Base-by-base conservation (phyloP, 139 green algal species). In the Picochlorum costavermella region DNA sequence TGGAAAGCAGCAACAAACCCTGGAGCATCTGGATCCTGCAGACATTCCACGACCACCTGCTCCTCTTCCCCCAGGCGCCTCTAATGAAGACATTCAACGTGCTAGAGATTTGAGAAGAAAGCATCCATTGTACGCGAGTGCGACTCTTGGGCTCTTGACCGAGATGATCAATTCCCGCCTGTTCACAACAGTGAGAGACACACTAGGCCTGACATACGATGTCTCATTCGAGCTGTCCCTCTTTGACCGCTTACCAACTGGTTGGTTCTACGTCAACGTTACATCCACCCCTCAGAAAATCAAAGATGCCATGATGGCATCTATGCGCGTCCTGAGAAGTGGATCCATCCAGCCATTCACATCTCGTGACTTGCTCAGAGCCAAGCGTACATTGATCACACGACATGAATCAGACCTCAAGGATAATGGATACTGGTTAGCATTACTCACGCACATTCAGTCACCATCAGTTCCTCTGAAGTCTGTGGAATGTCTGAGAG, bases 131-230 rank as follows among this genome's bases (percentile, higher is more conserved):
- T 98, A 90, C 69, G 71, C 84, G 8, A 78, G 66, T 50, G 68
- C 87, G 17, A 80, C 79, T 2, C 73, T 95, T 31, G 65, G 76
- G 64, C 78, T 96, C 40, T 77, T 96, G 23, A 82, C 81, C 0
- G 91, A 97, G 84, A 86, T 98, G 61, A 88, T 98, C 60, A 98
- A 98, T 79, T 82, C 72, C 11, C 75, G 93, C 9, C 85, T 96
- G n/a, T 98, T 98, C 75, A 96, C 90, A 17, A 98, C 90, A 6
- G 88, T 94, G 31, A 77, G 94, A 4, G 94, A 99, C 79, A 82
- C 87, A 1, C 79, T 98, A 60, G 91, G 91, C 12, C 82, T 99
- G 48, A 99, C 94, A 1, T 99, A 99, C 63, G 94, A 99, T 64
- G 94, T 98, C 13, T 92, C 83, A 10, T 98, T 99, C 62, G 90